Evolutionary conservation across 768 basidiomycete genomes (phyloP).

Genomic region (Auricularia sp.): DNA sequence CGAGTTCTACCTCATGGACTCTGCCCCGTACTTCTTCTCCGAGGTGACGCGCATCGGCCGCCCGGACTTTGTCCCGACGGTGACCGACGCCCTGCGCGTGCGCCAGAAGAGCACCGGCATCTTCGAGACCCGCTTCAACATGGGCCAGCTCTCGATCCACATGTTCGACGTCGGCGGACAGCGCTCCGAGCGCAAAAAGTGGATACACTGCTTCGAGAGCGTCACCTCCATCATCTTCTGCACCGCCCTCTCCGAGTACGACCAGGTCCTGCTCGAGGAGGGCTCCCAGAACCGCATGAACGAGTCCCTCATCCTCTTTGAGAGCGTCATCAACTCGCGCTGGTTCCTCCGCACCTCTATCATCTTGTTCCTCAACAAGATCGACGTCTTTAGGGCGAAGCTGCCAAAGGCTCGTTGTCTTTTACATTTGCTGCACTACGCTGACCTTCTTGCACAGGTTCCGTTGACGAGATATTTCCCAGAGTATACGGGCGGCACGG

Average conservation of each 20-base stretch:
- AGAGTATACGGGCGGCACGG: conserved; percentile 79
- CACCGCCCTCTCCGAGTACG: conserved; percentile 65
- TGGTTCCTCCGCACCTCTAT: conserved; percentile 64
- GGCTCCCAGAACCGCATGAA: conserved; percentile 57
- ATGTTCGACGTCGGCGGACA: conserved; percentile 80
- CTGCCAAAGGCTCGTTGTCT: conserved; percentile 40
- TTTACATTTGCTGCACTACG: not conserved
- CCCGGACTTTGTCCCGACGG: conserved; percentile 73
- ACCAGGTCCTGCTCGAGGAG: conserved; percentile 62
- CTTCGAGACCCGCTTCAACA: conserved; percentile 72
- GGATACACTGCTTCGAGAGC: conserved; percentile 74
- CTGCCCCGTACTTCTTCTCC: conserved; percentile 84
- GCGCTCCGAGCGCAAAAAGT: conserved; percentile 71
- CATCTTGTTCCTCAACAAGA: conserved; percentile 63
- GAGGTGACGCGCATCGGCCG: conserved; percentile 77
- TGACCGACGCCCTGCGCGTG: conserved; percentile 80
- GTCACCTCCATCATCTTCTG: conserved; percentile 75
- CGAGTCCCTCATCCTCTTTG: conserved; percentile 66
- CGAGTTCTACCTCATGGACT: conserved; percentile 93
- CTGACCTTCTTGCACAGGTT: conserved; percentile 31
- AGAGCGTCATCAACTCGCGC: conserved; percentile 68
- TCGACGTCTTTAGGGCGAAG: conserved; percentile 69
- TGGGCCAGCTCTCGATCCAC: conserved; percentile 39
- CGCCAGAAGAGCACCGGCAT: conserved; percentile 86
- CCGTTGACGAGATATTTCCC: conserved; percentile 75